Evolutionary conservation across 768 basidiomycete species (phyloP), one percentile per base, ranked within the genome.

Genomic region (Boletus sp.): DNA sequence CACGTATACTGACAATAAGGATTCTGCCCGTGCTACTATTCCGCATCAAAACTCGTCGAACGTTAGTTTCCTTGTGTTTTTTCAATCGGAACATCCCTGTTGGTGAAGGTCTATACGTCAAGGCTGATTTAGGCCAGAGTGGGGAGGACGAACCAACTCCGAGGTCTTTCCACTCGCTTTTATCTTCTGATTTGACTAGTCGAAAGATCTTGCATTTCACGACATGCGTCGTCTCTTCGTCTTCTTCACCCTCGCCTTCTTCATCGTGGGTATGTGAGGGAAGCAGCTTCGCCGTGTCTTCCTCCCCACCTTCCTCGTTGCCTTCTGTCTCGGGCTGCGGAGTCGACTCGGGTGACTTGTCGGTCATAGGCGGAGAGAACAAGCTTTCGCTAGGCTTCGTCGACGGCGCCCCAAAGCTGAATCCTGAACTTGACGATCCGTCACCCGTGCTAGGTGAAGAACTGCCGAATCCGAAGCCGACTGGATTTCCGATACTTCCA

Each of bases 241-340:
- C 79, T 67, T 93, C 88, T 72, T 93, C 91, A 30, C 91, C 91
- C 64, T 86, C 86, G 11, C 91, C 90, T 57, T 89, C 89, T 52
- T 76, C 76, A 60, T 89, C 89, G 59, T 87, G 83, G 53, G 73
- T 71, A n/a, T 56, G 61, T 10, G 57, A 63, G 18, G 68, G 62
- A 2, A 70, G 29, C 4, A 65, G 11, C 29, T 68, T 72, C 12
- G 49, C 39, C 3, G 35, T 33, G 17, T 72, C 74, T 2, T 73
- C 75, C 12, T 72, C 71, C 8, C 71, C 70, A 52, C 63, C 60
- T 39, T 69, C 70, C 30, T 66, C 65, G 5, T 53, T 62, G 18
- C 52, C 48, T 47, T 68, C 67, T 3, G 49, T 47, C 10, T 70
- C 69, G 47, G 64, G 68, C 56, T 66, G 72, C 30, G 64, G 68